Evolutionary conservation across 2,329 filamentous ascomycete species (phyloP), one percentile per base, ranked within the genome.

Genomic region (Fusarium devonianum): DNA sequence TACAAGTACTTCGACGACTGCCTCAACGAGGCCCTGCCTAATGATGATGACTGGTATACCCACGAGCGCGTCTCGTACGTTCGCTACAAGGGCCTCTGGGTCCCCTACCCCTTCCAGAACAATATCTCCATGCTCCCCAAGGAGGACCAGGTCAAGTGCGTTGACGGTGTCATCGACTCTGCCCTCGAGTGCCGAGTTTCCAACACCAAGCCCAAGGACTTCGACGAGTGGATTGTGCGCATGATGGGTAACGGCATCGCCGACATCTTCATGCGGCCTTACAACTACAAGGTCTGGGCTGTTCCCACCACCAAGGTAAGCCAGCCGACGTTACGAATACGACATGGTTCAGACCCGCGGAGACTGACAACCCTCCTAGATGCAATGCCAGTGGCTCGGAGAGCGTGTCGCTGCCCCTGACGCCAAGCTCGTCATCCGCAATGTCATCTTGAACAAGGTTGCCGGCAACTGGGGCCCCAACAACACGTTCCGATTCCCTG

Each of bases 1-100:
- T 99, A 99, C 88, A 97, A 97, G 81, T 99, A 99, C 86, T 99
- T 99, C 74, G 94, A 99, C 78, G 94, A 99, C 81, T 95, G 90
- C 80, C 88, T 99, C 72, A 85, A 97, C 74, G 94, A 99, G 82
- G 94, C 94, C 42, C 87, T 99, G 30, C 94, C 94, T 68, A 91
- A 91, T 70, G 85, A 92, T 51, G 88, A 90, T 52, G 94, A 99
- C 79, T 99, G 94, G 94, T 97, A 89, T 78, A 90, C 86, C 62
- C 94, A 99, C 81, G 89, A 99, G 82, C 92, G 94, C 72, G 94
- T 99, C 77, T 99, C 94, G 58, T 99, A 99, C 74, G 93, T 99
- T 66, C 92, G 94, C 71, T 97, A 92, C 88, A 93, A 96, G 86
- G 82, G 83, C 63, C 83, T 91, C 70, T 99, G 94, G 94, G 94